Evolutionary conservation across 257 asterid genomes (phyloP), one percentile per base, ranked within the genome.

Genomic region (Rauvolfia tetraphylla): DNA sequence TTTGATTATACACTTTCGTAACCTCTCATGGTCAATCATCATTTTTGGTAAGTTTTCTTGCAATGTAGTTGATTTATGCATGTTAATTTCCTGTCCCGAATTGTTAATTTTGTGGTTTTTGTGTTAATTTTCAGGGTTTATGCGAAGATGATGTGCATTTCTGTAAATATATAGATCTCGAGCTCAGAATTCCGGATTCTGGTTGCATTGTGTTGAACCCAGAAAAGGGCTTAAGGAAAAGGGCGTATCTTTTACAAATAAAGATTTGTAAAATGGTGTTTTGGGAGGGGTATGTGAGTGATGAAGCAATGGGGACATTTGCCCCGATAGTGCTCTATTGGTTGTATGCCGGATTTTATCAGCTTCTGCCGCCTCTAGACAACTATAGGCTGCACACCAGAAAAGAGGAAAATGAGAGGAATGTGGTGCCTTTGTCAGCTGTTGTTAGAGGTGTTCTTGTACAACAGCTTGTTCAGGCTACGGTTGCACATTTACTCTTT

Each of bases 281-380:
- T 51, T 90, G 97, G 97, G 97, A 92, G 78, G 92, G 90, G 76
- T 88, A 89, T 81, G 86, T 77, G 70, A 92, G 96, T 78, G 97
- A 92, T 78, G 97, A 92, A 86, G 76, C 85, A 34, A 89, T 90
- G 97, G 97, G 96, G 72, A 92, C 97, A n/a, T 92, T 90, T 86
- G 95, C 97, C 61, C 97, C 97, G 2, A 82, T 92, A 68, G 82
- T 90, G 63, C 92, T 92, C 80, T 92, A 92, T 79, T 92, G 97
- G 97, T 46, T 90, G 79, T 92, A 92, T 79, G 97, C 90, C 5
- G 97, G 96, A 36, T 85, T 90, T 74, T 92, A 92, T 85, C 96
- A 92, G 89, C 87, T 90, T 36, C 86, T 92, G 56, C 95, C 96
- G 51, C 89, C 90, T 62, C 84, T 92, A 44, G 95, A 92, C 61